A percentile compares a stretch with the other conserved stretches of the same genome.
Conservation (phyloP, 306 rosid species). For the Oemleria cerasiformis region DNA sequence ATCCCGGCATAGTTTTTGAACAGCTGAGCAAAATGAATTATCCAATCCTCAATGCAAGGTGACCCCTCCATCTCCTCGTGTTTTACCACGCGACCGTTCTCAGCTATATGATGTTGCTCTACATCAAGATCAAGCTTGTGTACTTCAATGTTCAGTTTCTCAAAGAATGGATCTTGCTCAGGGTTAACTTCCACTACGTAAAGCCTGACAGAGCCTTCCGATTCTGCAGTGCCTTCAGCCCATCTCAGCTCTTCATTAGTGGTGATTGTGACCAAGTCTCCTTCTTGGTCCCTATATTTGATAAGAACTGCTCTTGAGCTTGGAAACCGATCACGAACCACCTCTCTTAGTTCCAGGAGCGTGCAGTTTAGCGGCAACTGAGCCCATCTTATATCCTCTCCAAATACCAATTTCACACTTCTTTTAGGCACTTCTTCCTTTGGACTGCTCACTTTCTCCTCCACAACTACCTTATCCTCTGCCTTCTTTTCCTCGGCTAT, state of each 20-base stretch:
- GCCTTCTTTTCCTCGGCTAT: constrained; percentile 45
- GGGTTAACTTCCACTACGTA: constrained; percentile 65
- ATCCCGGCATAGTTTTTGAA: constrained; percentile 77
- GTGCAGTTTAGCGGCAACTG: constrained; percentile 68
- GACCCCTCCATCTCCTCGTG: constrained; percentile 42
- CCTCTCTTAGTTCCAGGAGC: constrained; percentile 69
- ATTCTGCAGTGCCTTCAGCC: constrained; percentile 66
- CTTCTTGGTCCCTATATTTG: constrained; percentile 85
- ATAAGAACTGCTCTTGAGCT: constrained; percentile 62
- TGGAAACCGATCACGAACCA: constrained; percentile 59
- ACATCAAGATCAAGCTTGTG: constrained; percentile 17
- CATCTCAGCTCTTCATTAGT: constrained; percentile 67
- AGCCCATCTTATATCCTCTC: constrained; percentile 87
- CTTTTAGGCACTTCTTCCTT: constrained; percentile 50
- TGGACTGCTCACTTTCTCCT: constrained; percentile 41
- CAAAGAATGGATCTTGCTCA: constrained; percentile 58
- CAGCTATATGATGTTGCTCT: constrained; percentile 20
- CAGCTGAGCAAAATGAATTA: constrained; percentile 67
- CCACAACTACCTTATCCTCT: constrained; percentile 65
- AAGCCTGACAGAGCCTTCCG: constrained; percentile 58
- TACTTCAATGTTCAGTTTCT: constrained; percentile 33
- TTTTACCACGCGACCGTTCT: constrained; percentile 40
- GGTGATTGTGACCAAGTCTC: constrained; percentile 87
- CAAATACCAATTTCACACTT: constrained; percentile 71
- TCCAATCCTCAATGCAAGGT: constrained; percentile 91